These are phyloP conservation scores for Yamadazyma blattariae DNA, from an alignment of 1,139 yeast genomes.

Conservation along the genomic window DNA sequence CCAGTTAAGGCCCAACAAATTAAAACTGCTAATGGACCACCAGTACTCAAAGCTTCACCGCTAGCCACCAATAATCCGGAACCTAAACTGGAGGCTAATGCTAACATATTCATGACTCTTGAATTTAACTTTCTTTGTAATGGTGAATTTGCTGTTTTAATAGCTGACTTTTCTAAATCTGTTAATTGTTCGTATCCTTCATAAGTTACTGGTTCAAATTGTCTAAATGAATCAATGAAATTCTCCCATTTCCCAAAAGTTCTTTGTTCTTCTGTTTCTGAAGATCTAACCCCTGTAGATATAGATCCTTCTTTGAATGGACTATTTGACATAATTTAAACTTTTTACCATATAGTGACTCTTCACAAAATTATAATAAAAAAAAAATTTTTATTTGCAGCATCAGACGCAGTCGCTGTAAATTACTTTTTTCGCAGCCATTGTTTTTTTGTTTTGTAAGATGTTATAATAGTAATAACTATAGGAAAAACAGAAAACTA, in stretches of 20 bases:
- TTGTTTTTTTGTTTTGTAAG: too few relatives aligned
- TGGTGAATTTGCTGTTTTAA: conserved; percentile 38
- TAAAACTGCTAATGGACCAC: conserved; percentile 68
- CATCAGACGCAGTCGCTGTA: conserved; percentile 1
- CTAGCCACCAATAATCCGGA: conserved; percentile 37
- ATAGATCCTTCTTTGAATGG: neutral
- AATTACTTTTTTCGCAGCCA: neutral
- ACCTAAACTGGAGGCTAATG: conserved; percentile 84
- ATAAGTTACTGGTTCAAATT: conserved; percentile 11
- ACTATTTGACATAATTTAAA: too few relatives aligned
- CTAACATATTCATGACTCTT: conserved; percentile 58
- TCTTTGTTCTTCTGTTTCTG: neutral
- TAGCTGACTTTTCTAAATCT: conserved; percentile 34
- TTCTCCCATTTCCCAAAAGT: conserved; percentile 26
- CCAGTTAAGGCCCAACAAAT: conserved; percentile 44
- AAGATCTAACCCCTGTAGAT: neutral
- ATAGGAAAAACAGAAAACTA: too few relatives aligned
- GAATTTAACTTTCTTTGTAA: conserved; percentile 33
- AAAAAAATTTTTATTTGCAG: conserved; percentile 4
- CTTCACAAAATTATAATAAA: too few relatives aligned
- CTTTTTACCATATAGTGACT: too few relatives aligned
- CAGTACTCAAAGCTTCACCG: conserved; percentile 40
- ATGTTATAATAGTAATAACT: too few relatives aligned
- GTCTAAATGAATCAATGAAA: conserved; percentile 40
- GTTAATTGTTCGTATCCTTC: conserved; percentile 25